These are phyloP conservation scores for Globisporangium emineosum DNA, from an alignment of 352 stramenopile genomes.

Conservation along the genomic window DNA sequence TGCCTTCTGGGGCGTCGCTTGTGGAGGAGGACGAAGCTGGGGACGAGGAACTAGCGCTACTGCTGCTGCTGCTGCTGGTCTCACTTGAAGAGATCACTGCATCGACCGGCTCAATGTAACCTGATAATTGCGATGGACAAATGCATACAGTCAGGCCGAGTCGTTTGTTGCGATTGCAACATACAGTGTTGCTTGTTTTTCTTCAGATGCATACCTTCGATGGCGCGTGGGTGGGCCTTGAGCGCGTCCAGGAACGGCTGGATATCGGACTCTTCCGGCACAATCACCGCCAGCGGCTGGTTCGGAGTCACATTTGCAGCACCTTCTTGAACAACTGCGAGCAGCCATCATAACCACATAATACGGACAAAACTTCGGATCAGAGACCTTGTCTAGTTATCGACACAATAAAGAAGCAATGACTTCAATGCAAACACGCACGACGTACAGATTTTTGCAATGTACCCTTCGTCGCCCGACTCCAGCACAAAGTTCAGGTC, in stretches of 20 bases:
- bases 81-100: slow-evolving; percentile 14
- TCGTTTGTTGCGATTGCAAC: no score
- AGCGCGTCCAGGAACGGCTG: slow-evolving; percentile 58
- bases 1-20: slow-evolving; percentile 29
- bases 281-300: slow-evolving; percentile 77
- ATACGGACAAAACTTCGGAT: background rate
- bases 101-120: slow-evolving; percentile 26
- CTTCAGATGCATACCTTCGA: slow-evolving; percentile 46
- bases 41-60: slow-evolving; percentile 2
- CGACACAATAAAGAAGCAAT: background rate
- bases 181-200: background rate
- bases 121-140: slow-evolving; percentile 17
- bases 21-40: slow-evolving; percentile 15
- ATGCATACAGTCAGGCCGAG: no score
- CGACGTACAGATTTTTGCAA: slow-evolving; percentile 38
- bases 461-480: slow-evolving; percentile 72
- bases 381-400: background rate
- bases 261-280: slow-evolving; percentile 59
- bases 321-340: slow-evolving; percentile 60
- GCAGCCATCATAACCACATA: background rate
- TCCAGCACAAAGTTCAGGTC: slow-evolving; percentile 81
- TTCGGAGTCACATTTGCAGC: slow-evolving; percentile 50
- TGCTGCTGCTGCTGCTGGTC: slow-evolving; percentile 3
- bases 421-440: background rate
- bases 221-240: slow-evolving; percentile 46